Evolutionary conservation across 2,329 filamentous ascomycete genomes (phyloP), one percentile per base, ranked within the genome.

Genomic region (Myriosclerotinia scirpicola): DNA sequence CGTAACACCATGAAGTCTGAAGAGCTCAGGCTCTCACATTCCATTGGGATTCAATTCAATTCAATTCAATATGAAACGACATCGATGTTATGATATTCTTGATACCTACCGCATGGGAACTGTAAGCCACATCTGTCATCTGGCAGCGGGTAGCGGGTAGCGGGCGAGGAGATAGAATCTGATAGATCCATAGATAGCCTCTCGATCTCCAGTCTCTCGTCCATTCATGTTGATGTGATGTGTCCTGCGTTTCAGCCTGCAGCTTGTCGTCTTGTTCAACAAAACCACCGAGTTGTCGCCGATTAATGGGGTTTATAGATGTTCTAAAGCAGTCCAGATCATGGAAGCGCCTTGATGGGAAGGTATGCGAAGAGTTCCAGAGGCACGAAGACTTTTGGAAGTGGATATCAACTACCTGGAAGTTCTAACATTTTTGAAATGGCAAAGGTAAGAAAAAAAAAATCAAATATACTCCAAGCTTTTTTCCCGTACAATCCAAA

Each of bases 291-390:
- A 65, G 44, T 52, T 59, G 50, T 34, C 17, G 50, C 63, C 63
- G 63, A 65, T 48, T 22, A 56, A 30, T n/a, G 42, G 30, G 30
- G 54, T 50, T 15, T 56, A 15, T 30, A 26, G 20, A 30, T 48
- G 54, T 50, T 65, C 63, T 40, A 65, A 65, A 48, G 17, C 17
- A 44, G 54, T 40, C 62, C 63, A 65, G 63, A 65, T 65, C 4
- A 42, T 50, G n/a, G 58, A 50, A 50, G 58, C 44, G 30, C 56
- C 56, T 6, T 61, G 30, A 50, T 38, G 34, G 30, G 44, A 60
- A 50, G 9, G 22, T 30, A 50, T 48, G 17, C 14, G 26, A 61
- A 50, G 9, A 26, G 58, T 50, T 61, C 58, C 46, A 61, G 58
- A 61, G 44, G 46, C 34, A 22, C 34, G 17, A 26, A 61, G 58